Evolutionary conservation across 768 basidiomycete species (phyloP).

Genomic region (Leucocoprinus leucothites): DNA sequence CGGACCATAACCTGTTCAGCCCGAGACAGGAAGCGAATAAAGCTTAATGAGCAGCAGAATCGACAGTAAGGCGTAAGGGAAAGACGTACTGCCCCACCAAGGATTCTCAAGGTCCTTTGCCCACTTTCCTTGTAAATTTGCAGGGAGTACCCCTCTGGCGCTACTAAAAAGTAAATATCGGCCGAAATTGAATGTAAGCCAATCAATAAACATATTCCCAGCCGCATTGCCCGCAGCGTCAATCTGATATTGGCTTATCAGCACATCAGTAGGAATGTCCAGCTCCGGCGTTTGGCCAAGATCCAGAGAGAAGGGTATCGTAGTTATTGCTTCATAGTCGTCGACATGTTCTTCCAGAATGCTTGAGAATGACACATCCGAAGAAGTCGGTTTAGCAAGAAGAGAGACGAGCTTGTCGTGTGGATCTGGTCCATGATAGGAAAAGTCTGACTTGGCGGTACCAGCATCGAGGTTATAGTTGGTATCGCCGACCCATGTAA

Average conservation of each 20-base stretch:
- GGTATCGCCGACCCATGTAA: conserved; percentile 75
- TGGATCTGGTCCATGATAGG: conserved; percentile 64
- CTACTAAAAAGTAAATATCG: conserved; percentile 64
- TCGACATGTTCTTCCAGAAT: conserved; percentile 46
- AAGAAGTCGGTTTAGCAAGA: not conserved
- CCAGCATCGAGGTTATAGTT: conserved; percentile 66
- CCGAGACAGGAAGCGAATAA: not conserved
- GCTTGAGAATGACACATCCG: not conserved
- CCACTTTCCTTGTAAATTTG: conserved; percentile 79
- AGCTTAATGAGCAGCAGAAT: not conserved
- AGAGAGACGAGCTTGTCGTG: conserved; percentile 25
- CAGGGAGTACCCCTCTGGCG: conserved; percentile 59
- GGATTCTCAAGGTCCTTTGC: conserved; percentile 48
- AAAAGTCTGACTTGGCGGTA: conserved; percentile 48
- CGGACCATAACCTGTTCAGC: conserved; percentile 38
- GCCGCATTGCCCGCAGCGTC: conserved; percentile 25
- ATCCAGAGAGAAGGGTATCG: conserved; percentile 48
- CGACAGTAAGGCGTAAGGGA: not conserved
- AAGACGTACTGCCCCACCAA: conserved; percentile 57
- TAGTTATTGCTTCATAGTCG: conserved; percentile 44
- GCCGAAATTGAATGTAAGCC: conserved; percentile 71
- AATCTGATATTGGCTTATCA: conserved; percentile 49
- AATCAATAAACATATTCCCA: conserved; percentile 68
- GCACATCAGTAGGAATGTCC: conserved; percentile 51
- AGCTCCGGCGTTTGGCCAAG: conserved; percentile 59